Evolutionary conservation across 2,329 filamentous ascomycete genomes (phyloP), one percentile per base, ranked within the genome.

Genomic region (Aspergillus amoenus): DNA sequence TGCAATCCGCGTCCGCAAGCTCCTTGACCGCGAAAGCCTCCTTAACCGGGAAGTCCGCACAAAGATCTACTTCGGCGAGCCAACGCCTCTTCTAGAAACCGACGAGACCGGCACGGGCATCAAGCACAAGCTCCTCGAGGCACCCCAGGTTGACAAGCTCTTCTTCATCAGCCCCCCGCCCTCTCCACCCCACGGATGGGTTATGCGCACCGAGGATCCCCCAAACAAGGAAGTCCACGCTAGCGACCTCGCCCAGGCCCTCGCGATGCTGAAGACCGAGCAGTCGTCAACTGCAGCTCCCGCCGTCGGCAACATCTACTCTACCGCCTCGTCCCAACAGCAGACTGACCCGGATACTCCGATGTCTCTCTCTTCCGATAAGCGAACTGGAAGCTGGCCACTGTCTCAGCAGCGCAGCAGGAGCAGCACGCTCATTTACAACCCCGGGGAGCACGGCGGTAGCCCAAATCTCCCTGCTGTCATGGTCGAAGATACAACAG

Each of bases 151-250:
- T 50, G 79, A 84, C 57, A 86, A 86, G 67, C 74, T 87, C 44
- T 87, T 88, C 78, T 88, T 88, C 72, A 88, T 88, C 72, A 82
- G 78, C 44, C 85, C 85, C 51, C 85, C 85, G 12, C 85, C 85
- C 0, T 81, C 78, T 58, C 85, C 85, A 45, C 85, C 85, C 2
- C 82, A 85, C 69, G 85, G 85, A 47, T 88, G 85, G 85, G 82
- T 84, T 69, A 79, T 84, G 75, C 79, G 80, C 59, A 79, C 82
- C 56, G 85, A 88, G 67, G 85, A 84, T 24, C 82, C 85, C 11
- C 85, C 85, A 5, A 88, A 88, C 71, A 87, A 84, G 71, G 81
- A 86, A 56, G 84, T 86, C 8, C 84, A 87, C 65, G 84, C 85
- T 0, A 80, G 82, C 54, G 85, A 88, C 66, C 74, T 88, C 41